Conservation (phyloP, 805 yeast genomes). For the Candida khao-thaluensis region DNA sequence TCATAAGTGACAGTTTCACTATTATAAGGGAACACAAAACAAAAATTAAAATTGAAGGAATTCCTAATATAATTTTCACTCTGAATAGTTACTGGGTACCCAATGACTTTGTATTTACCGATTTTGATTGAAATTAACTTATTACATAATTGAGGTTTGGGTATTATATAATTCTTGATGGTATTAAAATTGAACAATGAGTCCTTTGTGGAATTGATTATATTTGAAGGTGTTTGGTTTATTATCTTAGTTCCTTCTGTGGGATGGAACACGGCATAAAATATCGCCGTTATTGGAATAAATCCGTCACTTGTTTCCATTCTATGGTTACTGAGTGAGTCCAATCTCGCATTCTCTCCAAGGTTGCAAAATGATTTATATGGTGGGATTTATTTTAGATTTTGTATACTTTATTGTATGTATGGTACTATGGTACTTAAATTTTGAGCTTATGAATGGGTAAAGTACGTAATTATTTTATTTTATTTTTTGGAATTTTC, state of each 20-base stretch:
- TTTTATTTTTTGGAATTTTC: too few species aligned
- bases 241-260: slow-evolving; percentile 92
- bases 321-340: background rate
- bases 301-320: slow-evolving; percentile 54
- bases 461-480: too few species aligned
- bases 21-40: slow-evolving; percentile 83
- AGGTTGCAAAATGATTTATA: background rate
- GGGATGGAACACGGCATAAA: slow-evolving; percentile 92
- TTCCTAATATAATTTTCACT: slow-evolving; percentile 81
- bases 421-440: too few species aligned
- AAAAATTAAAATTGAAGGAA: slow-evolving; percentile 88
- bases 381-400: background rate
- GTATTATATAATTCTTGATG: slow-evolving; percentile 87
- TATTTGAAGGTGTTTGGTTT: slow-evolving; percentile 84
- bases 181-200: slow-evolving; percentile 72
- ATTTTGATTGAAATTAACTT: slow-evolving; percentile 72
- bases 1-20: slow-evolving; percentile 85
- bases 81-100: slow-evolving; percentile 84
- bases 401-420: background rate
- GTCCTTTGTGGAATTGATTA: slow-evolving; percentile 40
- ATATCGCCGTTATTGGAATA: slow-evolving; percentile 83
- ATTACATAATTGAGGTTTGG: slow-evolving; percentile 89
- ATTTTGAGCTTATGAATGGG: too few species aligned
- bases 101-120: slow-evolving; percentile 68
- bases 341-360: too few species aligned